Conservation (phyloP, 257 asterid genomes). For the Euphrasia confusa region DNA sequence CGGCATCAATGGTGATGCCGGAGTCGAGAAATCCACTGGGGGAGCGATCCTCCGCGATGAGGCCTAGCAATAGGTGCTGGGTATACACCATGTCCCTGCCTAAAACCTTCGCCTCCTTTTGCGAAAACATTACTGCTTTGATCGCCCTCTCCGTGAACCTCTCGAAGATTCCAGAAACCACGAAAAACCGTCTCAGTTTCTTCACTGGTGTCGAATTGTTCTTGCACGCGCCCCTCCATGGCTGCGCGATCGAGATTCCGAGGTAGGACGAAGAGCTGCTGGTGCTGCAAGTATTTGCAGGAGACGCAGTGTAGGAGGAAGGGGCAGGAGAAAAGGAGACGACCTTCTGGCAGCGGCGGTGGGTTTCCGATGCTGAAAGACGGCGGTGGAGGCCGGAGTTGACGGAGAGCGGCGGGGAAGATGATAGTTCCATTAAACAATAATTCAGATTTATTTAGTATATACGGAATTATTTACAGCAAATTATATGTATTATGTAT, state of each 20-base stretch:
- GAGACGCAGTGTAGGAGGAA: constrained; percentile 23
- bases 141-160: constrained; percentile 89
- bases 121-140: constrained; percentile 86
- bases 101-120: constrained; percentile 73
- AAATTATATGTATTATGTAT: not conserved
- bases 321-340: constrained; percentile 29
- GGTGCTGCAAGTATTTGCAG: constrained; percentile 32
- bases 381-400: constrained; percentile 42
- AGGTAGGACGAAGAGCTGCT: constrained; percentile 45
- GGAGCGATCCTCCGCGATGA: constrained; percentile 86
- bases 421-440: constrained; percentile 46
- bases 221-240: constrained; percentile 14
- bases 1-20: constrained; percentile 59
- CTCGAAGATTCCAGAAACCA: constrained; percentile 75
- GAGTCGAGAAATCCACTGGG: constrained; percentile 79
- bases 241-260: constrained; percentile 46
- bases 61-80: constrained; percentile 84
- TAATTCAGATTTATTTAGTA: not conserved
- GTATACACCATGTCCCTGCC: constrained; percentile 71
- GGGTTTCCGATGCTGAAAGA: constrained; percentile 27
- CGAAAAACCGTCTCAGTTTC: constrained; percentile 40
- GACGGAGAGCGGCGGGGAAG: constrained; percentile 73
- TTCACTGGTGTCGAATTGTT: constrained; percentile 15
- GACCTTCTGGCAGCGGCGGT: constrained; percentile 32
- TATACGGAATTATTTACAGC: not conserved